A percentile compares a stretch with the other conserved stretches of the same genome.
Evolutionary conservation across 2,329 filamentous ascomycete species (phyloP).

Genomic region (Paracorniculantispora psalliotae): DNA sequence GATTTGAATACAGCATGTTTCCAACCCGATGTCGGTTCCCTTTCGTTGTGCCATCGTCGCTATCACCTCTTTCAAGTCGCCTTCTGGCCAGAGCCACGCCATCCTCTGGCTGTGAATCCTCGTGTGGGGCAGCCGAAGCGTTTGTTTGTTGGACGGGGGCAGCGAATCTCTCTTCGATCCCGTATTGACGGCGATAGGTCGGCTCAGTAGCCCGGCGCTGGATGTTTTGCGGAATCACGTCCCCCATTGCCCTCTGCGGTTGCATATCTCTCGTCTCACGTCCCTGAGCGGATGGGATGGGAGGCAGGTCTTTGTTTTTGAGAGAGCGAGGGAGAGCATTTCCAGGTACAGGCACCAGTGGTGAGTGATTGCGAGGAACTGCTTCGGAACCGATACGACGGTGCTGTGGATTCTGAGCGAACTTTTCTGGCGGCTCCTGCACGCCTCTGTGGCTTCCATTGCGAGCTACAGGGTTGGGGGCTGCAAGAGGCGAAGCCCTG

Average conservation of each 20-base stretch:
- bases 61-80: constrained; percentile 26
- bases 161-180: constrained; percentile 24
- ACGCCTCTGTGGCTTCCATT: constrained; percentile 55
- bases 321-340: constrained; percentile 16
- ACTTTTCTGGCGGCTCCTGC: constrained; percentile 45
- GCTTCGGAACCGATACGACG: background rate
- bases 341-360: constrained; percentile 8
- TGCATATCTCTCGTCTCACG: background rate
- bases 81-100: constrained; percentile 14
- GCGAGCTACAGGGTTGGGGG: constrained; percentile 24
- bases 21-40: constrained; percentile 33
- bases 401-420: constrained; percentile 15
- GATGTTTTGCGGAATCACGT: constrained; percentile 16
- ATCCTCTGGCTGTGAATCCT: constrained; percentile 17
- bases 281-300: constrained; percentile 1
- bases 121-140: constrained; percentile 11
- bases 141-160: background rate
- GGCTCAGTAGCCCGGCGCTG: constrained; percentile 28
- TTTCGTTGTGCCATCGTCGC: constrained; percentile 24
- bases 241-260: background rate
- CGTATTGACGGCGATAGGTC: constrained; percentile 22
- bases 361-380: background rate
- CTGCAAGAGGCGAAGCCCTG: background rate
- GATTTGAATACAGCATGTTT: constrained; percentile 38
- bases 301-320: constrained; percentile 30